Conservation (phyloP, 768 basidiomycete species). For the Suillus weaverae region DNA sequence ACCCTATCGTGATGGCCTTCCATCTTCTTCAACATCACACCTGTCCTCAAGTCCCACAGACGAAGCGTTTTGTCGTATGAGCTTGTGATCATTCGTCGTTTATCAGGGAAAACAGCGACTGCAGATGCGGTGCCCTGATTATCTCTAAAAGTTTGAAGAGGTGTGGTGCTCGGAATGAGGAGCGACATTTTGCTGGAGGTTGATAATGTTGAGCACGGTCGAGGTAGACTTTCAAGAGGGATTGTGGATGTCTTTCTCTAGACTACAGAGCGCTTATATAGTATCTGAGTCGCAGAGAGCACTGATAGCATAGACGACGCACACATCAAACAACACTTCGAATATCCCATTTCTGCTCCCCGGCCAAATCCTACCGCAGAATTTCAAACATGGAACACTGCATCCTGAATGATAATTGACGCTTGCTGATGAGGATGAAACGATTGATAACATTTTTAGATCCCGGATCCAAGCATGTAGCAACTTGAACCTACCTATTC, state of each 20-base stretch:
- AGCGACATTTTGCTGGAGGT: neutral
- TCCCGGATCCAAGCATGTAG: neutral
- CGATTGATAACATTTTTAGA: neutral
- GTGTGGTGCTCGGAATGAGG: neutral
- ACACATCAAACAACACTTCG: neutral
- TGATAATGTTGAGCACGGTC: neutral
- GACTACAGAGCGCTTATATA: neutral
- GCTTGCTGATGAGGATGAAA: neutral
- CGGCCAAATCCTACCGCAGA: neutral
- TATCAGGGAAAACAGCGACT: neutral
- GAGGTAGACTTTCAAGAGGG: neutral
- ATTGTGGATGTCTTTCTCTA: neutral
- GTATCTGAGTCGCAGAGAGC: neutral
- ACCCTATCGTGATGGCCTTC: neutral
- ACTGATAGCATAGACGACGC: neutral
- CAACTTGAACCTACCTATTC: neutral
- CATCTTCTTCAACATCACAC: neutral
- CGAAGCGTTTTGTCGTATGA: neutral
- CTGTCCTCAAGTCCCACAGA: neutral
- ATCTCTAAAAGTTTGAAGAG: neutral
- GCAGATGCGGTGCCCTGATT: neutral
- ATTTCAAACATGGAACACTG: neutral
- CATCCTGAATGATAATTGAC: neutral
- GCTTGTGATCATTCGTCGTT: neutral
- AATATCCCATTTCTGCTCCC: neutral